Evolutionary conservation across 345 rosid species (phyloP), one percentile per base, ranked within the genome.

Genomic region (Aquilaria malaccensis): DNA sequence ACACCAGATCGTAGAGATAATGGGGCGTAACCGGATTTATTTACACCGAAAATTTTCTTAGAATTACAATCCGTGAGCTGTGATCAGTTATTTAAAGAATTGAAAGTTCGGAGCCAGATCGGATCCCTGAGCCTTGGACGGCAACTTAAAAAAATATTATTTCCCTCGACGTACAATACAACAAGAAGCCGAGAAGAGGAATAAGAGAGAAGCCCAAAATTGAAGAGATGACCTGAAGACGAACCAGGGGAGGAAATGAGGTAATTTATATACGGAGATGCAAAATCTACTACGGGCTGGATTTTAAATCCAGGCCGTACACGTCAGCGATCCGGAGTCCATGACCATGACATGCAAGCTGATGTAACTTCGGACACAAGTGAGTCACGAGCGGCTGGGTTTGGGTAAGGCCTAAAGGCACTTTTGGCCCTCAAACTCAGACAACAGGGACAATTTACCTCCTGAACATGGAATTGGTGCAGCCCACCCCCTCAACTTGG

Each of bases 291-390:
- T n/a, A 56, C 49, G 32, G 10, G 55, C 13, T 12, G n/a, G 13
- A 43, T 46, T 37, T 72, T 72, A 52, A 78, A 89, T 92, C 95
- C 70, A 43, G 63, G 10, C 85, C 98, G 86, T 81, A 75, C 97
- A 87, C 93, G 93, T 92, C 89, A 82, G 58, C 81, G 58, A 85
- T 85, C 83, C 77, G 54, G 50, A 33, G 55, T n/a, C 33, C 10
- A 32, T 1, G 43, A 37, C 43, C 43, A 37, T 37, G 7, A 37
- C 43, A 37, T 37, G 43, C 7, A 0, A 9, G 3, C 43, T 37
- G 43, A 37, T 37, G 43, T 37, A 37, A 37, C 43, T 37, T 37
- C 43, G 4, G 43, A 37, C 43, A 37, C 5, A 37, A 37, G 5
- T 37, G 43, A 37, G 4, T 37, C 4, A 9, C 43, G 22, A 22